phyloP scores from a whole-genome alignment of 2,329 filamentous ascomycete genomes.

The Aspergillus oerlinghausenensis region DNA sequence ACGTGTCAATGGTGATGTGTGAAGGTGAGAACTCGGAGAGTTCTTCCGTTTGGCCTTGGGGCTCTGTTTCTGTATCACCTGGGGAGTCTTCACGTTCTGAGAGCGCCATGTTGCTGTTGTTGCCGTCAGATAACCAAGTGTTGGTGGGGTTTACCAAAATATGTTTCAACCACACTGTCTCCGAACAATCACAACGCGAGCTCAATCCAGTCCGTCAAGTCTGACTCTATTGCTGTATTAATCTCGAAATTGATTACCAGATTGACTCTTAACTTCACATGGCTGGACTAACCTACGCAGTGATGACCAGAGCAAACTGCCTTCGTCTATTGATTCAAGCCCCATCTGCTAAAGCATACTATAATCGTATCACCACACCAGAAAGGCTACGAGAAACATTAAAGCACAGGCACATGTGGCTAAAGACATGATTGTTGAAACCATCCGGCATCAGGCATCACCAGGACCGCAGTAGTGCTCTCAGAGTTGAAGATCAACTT shows the following conservation, averaged over 20 bases:
- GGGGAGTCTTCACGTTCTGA: neutral
- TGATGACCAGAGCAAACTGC: neutral
- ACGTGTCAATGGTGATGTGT: constrained; percentile 23
- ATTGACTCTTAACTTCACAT: neutral
- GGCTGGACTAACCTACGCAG: neutral
- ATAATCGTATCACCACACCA: neutral
- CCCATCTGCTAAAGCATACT: neutral
- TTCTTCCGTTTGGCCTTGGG: neutral
- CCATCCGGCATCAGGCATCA: neutral
- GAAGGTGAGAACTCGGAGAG: constrained; percentile 16
- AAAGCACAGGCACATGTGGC: neutral
- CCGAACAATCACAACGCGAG: neutral
- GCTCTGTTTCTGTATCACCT: neutral
- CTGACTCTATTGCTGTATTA: neutral
- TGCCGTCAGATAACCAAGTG: too few relatives aligned
- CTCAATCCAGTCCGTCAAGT: neutral
- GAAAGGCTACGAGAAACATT: neutral
- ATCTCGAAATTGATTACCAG: neutral
- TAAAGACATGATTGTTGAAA: neutral
- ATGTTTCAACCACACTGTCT: neutral
- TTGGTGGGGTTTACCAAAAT: neutral
- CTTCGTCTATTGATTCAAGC: neutral
- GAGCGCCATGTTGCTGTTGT: neutral
- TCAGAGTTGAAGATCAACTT: neutral
- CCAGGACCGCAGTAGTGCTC: neutral